Evolutionary conservation across 306 rosid species (phyloP).

Genomic region (Acacia confusa): DNA sequence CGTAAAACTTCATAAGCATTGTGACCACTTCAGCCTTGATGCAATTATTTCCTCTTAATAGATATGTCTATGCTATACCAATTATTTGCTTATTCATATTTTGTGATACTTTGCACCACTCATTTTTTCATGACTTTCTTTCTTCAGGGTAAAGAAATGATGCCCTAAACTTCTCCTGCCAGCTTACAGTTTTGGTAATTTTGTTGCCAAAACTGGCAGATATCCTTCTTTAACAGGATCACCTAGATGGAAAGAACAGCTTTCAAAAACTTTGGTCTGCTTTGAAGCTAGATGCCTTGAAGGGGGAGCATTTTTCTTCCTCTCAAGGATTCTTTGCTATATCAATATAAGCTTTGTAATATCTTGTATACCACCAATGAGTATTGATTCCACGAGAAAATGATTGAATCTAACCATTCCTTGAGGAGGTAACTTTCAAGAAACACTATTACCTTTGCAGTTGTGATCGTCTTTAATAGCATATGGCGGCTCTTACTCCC

Average conservation of each 20-base stretch:
- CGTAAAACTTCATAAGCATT: conserved; percentile 4
- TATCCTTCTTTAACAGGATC: conserved; percentile 14
- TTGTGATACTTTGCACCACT: conserved; percentile 28
- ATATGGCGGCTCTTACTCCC: conserved; percentile 52
- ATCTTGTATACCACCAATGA: not conserved
- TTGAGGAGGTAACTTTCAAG: conserved; percentile 33
- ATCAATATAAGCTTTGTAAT: conserved; percentile 10
- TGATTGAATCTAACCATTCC: conserved; percentile 9
- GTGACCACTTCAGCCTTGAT: conserved; percentile 4
- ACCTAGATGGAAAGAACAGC: conserved; percentile 21
- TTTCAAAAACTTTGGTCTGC: conserved; percentile 8
- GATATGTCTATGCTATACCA: conserved; percentile 4
- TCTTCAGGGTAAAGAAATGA: conserved; percentile 42
- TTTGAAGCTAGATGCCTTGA: conserved; percentile 23
- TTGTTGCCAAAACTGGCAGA: not conserved
- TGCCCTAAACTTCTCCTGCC: conserved; percentile 17
- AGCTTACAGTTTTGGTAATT: conserved; percentile 18
- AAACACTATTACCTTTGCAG: conserved; percentile 22
- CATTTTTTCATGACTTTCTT: conserved; percentile 30
- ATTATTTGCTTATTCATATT: conserved; percentile 14
- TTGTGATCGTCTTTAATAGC: conserved; percentile 30
- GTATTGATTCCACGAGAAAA: conserved; percentile 1
- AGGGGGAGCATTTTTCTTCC: not conserved
- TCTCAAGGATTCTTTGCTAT: not conserved
- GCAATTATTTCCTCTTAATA: conserved; percentile 16